A percentile compares a stretch with the other conserved stretches of the same genome.
These are phyloP conservation scores for Houttuynia cordata DNA, from an alignment of 164 flowering plant genomes.

Conservation along the genomic window DNA sequence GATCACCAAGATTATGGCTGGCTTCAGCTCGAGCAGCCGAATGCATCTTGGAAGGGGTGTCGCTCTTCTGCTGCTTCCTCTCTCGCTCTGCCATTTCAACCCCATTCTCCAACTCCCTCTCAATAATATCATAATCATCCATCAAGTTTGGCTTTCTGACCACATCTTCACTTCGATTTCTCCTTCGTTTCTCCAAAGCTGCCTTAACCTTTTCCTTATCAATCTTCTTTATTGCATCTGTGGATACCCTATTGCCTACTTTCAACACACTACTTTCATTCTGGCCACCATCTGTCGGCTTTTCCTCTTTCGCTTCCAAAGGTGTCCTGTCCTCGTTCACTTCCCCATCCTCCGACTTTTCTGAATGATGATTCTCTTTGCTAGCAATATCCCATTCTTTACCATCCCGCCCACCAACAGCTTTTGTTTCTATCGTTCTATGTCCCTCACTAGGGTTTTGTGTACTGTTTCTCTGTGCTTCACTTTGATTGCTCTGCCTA, in stretches of 20 bases:
- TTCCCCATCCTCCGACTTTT: constrained; percentile 21
- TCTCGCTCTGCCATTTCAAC: constrained; percentile 57
- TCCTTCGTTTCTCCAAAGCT: constrained; percentile 49
- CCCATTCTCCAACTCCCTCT: constrained; percentile 81
- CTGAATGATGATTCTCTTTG: constrained; percentile 17
- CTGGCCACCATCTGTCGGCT: constrained; percentile 13
- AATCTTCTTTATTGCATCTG: constrained; percentile 47
- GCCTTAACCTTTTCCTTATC: constrained; percentile 80
- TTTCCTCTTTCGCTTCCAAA: constrained; percentile 28
- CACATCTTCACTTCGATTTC: constrained; percentile 41
- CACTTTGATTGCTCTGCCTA: constrained; percentile 25
- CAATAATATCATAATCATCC: constrained; percentile 87
- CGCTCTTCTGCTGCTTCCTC: constrained; percentile 46
- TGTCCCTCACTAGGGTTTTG: constrained; percentile 37
- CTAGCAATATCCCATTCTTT: constrained; percentile 19
- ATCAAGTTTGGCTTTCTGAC: constrained; percentile 38
- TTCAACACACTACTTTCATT: constrained; percentile 30
- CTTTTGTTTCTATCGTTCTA: constrained; percentile 29
- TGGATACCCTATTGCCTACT: constrained; percentile 35
- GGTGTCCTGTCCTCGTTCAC: constrained; percentile 25
- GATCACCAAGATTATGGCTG: background rate
- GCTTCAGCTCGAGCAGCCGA: constrained; percentile 13
- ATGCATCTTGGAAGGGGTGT: constrained; percentile 2
- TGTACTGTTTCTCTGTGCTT: constrained; percentile 14
- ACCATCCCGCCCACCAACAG: constrained; percentile 14